Base-by-base conservation (phyloP, 371 early-diverging fungal species). In the Apophysomyces variabilis region DNA sequence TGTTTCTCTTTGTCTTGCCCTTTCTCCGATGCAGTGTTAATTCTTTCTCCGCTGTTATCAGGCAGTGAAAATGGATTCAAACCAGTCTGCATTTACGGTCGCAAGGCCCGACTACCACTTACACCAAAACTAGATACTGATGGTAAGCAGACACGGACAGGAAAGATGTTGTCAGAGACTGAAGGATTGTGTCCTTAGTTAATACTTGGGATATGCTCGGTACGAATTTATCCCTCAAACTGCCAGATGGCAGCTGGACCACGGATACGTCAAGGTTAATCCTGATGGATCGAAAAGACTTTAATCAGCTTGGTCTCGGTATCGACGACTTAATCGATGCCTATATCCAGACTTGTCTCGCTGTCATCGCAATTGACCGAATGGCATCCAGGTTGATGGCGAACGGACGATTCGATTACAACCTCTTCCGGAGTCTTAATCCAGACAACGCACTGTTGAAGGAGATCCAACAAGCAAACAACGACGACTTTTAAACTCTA, bases 161-260 rank as follows among this genome's bases (percentile, higher is more conserved):
- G 36, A 35, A 16, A 50, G 14, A 5, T 9, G 37, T n/a, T 18
- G 7, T 39, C 45, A 32, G 57, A 56, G 35, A 35, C 18, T 32
- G 16, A 66, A 26, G n/a, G 14, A 11, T 44, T 21, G 3, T 57
- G 57, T 39, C 38, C 62, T 11, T 57, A 75, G 78, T 70, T 7
- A 68, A 75, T 61, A 76, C 95, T 5, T 96, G 96, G 96, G 95
- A 95, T 65, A 96, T 96, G 95, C 86, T 96, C 14, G 96, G 96
- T 8, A 96, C 96, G 7, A 96, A 96, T 68, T 75, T 96, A 41
- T 90, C 90, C 7, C 90, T 95, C 70, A 95, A 94, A 75, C 57
- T 85, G 14, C 84, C 87, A 1, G 89, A 92, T 62, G 89, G 87
- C 9, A 79, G 83, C n/a, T 96, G 94, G 95, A 90, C 93, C 5